These are phyloP conservation scores for Kondoa subrosea DNA, from an alignment of 768 basidiomycete genomes.

Conservation along the genomic window DNA sequence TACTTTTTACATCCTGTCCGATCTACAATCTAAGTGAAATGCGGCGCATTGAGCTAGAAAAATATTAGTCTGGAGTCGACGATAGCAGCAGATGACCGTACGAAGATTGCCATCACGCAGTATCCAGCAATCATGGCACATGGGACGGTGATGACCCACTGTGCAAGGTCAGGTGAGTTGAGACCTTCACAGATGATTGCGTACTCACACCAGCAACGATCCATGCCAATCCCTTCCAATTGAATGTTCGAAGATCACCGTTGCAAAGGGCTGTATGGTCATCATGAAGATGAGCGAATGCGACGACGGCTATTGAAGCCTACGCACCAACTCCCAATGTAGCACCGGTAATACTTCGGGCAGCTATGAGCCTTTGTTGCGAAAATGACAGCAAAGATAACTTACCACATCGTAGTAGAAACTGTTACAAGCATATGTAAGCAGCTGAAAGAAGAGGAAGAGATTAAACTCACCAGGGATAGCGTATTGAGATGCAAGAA, in stretches of 20 bases:
- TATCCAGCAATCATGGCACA: slow-evolving; percentile 18
- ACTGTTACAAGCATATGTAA: slow-evolving; percentile 22
- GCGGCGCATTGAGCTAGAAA: not conserved
- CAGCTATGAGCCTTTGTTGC: not conserved
- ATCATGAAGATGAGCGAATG: not conserved
- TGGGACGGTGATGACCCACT: slow-evolving; percentile 27
- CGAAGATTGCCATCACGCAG: not conserved
- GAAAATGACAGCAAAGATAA: slow-evolving; percentile 4
- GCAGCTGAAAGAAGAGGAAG: too few relatives aligned
- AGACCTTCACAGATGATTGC: too few relatives aligned
- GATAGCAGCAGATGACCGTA: not conserved
- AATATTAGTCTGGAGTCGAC: not conserved
- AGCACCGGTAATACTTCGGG: slow-evolving; percentile 19
- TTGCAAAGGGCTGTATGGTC: slow-evolving; percentile 28
- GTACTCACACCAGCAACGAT: slow-evolving; percentile 27
- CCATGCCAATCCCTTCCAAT: slow-evolving; percentile 32
- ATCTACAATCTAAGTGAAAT: too few relatives aligned
- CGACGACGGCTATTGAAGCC: not conserved
- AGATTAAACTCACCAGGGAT: slow-evolving; percentile 26
- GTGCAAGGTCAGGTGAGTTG: too few relatives aligned
- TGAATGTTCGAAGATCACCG: slow-evolving; percentile 30
- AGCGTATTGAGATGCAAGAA: slow-evolving; percentile 34
- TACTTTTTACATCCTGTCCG: too few relatives aligned
- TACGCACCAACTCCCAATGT: slow-evolving; percentile 31
- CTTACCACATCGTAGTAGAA: slow-evolving; percentile 33